Evolutionary conservation across 2,329 filamentous ascomycete species (phyloP).

Genomic region (Metarhizium robertsii): DNA sequence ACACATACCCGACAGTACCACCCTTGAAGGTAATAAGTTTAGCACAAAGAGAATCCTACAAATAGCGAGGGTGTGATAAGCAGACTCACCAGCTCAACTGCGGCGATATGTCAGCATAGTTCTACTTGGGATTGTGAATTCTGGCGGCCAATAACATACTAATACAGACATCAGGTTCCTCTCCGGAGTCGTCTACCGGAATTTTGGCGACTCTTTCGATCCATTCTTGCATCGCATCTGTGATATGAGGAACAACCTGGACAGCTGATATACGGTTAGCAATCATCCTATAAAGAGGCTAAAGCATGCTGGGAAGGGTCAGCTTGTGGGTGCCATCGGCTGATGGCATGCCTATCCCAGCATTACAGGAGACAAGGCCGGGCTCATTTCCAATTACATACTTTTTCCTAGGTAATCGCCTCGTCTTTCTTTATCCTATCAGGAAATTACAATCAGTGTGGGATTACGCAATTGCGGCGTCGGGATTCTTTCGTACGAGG

Average conservation of each 20-base stretch:
- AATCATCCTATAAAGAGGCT: not conserved
- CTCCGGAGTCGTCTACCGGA: conserved; percentile 75
- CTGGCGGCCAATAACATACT: conserved; percentile 39
- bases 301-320: not conserved
- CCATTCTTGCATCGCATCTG: conserved; percentile 86
- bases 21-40: conserved; percentile 25
- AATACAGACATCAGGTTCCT: conserved; percentile 86
- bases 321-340: not conserved
- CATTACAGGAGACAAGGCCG: not conserved
- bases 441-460: conserved; percentile 3
- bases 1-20: conserved; percentile 43
- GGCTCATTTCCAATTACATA: not conserved
- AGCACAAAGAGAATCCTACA: not conserved
- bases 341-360: not conserved
- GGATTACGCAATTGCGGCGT: not conserved
- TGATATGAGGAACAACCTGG: conserved; percentile 88
- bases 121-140: not conserved
- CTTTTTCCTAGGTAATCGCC: conserved; percentile 76
- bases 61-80: not conserved
- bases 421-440: conserved; percentile 46
- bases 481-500: conserved; percentile 31
- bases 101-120: not conserved
- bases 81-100: not conserved
- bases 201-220: conserved; percentile 78
- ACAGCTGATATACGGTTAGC: conserved; percentile 35